These are phyloP conservation scores for Alternaria ventricosa DNA, from an alignment of 2,329 filamentous ascomycete genomes.

Conservation along the genomic window DNA sequence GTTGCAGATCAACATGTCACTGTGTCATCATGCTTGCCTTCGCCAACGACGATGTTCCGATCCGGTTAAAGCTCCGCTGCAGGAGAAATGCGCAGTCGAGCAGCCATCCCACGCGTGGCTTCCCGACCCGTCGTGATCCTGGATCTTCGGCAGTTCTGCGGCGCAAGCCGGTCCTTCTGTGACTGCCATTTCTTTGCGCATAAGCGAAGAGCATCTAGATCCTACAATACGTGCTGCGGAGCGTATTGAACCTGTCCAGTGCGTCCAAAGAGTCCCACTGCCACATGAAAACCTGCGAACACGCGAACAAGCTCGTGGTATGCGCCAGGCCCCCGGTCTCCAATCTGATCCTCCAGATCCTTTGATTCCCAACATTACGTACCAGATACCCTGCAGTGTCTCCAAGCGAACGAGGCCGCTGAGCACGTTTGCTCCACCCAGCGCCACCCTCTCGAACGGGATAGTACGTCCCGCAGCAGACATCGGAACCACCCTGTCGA, in stretches of 20 bases:
- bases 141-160: neutral
- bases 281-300: neutral
- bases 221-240: neutral
- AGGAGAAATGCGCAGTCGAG: neutral
- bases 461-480: neutral
- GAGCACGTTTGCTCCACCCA: neutral
- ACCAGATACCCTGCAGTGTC: neutral
- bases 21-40: neutral
- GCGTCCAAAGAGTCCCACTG: neutral
- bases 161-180: neutral
- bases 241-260: neutral
- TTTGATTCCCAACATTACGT: conserved; percentile 1
- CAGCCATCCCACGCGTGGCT: neutral
- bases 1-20: neutral
- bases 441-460: neutral
- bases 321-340: neutral
- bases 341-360: neutral
- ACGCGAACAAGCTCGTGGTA: neutral
- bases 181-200: neutral
- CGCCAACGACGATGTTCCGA: neutral
- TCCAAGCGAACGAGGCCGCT: neutral
- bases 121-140: neutral
- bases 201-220: neutral
- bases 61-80: neutral
- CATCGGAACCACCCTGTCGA: neutral